Percentiles rank a stretch among this genome's conserved stretches.
phyloP scores from a whole-genome alignment of 495 filamentous ascomycete genomes.

The Penicillium canescens region DNA sequence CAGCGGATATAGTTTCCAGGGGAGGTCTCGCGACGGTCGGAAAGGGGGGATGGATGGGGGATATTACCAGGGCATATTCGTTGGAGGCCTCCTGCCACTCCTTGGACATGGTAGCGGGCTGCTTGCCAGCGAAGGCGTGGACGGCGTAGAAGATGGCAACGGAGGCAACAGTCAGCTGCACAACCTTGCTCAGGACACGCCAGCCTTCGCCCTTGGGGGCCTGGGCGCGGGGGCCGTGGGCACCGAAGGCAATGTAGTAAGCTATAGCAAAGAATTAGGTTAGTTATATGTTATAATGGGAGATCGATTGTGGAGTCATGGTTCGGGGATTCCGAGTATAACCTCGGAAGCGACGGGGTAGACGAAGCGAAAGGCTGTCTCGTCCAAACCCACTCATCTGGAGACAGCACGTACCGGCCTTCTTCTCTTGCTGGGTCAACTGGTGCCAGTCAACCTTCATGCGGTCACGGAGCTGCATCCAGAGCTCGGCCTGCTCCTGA shows the following conservation, averaged over 20 bases:
- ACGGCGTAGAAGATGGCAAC: slow-evolving; percentile 65
- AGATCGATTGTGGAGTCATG: background rate
- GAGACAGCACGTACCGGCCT: slow-evolving; percentile 78
- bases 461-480: slow-evolving; percentile 95
- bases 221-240: slow-evolving; percentile 85
- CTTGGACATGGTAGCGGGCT: slow-evolving; percentile 86
- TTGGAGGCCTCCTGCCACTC: slow-evolving; percentile 93
- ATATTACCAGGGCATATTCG: slow-evolving; percentile 82
- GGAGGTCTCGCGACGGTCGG: slow-evolving; percentile 4
- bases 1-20: background rate
- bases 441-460: slow-evolving; percentile 98
- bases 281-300: slow-evolving; percentile 25
- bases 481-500: slow-evolving; percentile 97
- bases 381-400: background rate
- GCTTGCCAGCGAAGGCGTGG: slow-evolving; percentile 62
- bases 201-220: slow-evolving; percentile 78
- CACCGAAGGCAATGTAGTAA: slow-evolving; percentile 97
- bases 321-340: slow-evolving; percentile 5
- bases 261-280: slow-evolving; percentile 52
- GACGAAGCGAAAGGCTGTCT: background rate
- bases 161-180: slow-evolving; percentile 57
- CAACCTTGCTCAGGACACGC: slow-evolving; percentile 71
- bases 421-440: slow-evolving; percentile 95
- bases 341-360: slow-evolving; percentile 25
- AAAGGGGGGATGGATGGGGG: slow-evolving; percentile 6